Evolutionary conservation across 768 basidiomycete species (phyloP).

Genomic region (Stropharia rugosoannulata): DNA sequence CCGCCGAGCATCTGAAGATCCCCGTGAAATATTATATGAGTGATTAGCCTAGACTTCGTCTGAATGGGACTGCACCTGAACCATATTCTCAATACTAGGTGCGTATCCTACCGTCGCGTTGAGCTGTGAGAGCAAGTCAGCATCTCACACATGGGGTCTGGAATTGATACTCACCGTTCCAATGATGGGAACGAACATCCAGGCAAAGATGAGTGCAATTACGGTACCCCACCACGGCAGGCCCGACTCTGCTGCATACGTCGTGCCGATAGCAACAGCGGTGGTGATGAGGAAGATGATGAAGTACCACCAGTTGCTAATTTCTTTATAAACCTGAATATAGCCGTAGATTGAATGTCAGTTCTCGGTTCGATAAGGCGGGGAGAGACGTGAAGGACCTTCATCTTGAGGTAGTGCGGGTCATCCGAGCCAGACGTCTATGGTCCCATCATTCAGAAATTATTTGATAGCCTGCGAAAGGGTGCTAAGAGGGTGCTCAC

Average conservation of each 20-base stretch:
- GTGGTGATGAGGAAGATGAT: constrained; percentile 42
- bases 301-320: constrained; percentile 53
- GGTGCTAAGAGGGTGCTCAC: constrained; percentile 14
- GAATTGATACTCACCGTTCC: constrained; percentile 48
- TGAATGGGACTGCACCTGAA: constrained; percentile 1
- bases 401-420: constrained; percentile 57
- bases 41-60: background rate
- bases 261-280: constrained; percentile 50
- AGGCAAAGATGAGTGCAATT: constrained; percentile 52
- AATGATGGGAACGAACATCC: constrained; percentile 50
- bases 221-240: constrained; percentile 61
- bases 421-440: constrained; percentile 33
- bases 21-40: background rate
- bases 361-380: background rate
- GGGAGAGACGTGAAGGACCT: constrained; percentile 14
- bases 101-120: constrained; percentile 4
- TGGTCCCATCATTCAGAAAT: background rate
- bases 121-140: background rate
- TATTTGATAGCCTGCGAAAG: background rate
- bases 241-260: constrained; percentile 51
- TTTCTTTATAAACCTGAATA: constrained; percentile 26
- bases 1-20: constrained; percentile 47
- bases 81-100: constrained; percentile 4
- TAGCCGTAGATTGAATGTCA: background rate
- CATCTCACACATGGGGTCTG: too few species aligned